These are phyloP conservation scores for Corynespora cassiicola DNA, from an alignment of 2,329 filamentous ascomycete species.

Conservation along the genomic window DNA sequence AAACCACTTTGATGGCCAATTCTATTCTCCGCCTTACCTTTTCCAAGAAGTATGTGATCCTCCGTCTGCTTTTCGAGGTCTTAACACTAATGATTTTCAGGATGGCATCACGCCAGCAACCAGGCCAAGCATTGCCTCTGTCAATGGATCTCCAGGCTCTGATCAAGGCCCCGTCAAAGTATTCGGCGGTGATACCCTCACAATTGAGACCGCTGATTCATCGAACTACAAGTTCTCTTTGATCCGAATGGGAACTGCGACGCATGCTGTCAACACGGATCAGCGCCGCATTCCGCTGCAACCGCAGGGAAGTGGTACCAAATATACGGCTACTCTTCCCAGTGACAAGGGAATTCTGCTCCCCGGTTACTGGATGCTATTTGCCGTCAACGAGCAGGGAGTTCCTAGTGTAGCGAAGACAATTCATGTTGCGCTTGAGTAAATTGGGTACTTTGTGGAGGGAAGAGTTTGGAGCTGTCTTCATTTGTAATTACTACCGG, in stretches of 20 bases:
- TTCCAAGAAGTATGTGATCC: too few relatives aligned
- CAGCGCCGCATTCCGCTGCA: conserved; percentile 55
- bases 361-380: conserved; percentile 4
- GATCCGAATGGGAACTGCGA: conserved; percentile 55
- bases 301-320: background rate
- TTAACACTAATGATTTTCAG: too few relatives aligned
- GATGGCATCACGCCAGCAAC: too few relatives aligned
- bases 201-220: background rate
- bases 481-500: too few relatives aligned
- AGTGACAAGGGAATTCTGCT: background rate
- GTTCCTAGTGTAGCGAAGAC: background rate
- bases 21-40: conserved; percentile 7
- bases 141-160: too few relatives aligned
- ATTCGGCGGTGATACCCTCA: background rate
- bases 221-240: too few relatives aligned
- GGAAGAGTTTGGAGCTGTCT: too few relatives aligned
- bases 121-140: too few relatives aligned
- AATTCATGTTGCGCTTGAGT: too few relatives aligned
- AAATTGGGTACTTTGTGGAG: background rate
- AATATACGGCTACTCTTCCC: background rate
- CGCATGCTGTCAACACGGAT: conserved; percentile 63
- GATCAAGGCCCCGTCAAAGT: too few relatives aligned
- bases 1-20: conserved; percentile 1
- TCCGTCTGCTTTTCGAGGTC: too few relatives aligned
- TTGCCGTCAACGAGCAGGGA: conserved; percentile 2